phyloP scores from a whole-genome alignment of 352 stramenopile species.

The Halophytophthora polymorphica region DNA sequence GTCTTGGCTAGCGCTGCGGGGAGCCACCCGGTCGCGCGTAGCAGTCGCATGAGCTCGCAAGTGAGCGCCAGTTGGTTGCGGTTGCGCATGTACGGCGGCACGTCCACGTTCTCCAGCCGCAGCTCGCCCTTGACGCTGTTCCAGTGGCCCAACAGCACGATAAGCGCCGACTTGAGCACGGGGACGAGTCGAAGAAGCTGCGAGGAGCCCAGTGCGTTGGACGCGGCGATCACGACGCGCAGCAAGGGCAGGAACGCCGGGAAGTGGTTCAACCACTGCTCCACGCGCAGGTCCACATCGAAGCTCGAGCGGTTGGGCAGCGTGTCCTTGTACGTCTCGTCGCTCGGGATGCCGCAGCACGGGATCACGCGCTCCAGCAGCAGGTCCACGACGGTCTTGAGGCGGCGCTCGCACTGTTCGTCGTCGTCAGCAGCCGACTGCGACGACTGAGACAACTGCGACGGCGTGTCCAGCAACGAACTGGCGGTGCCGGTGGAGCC shows the following conservation, averaged over 20 bases:
- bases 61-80: conserved; percentile 64
- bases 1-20: conserved; percentile 46
- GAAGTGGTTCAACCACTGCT: conserved; percentile 85
- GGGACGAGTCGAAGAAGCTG: conserved; percentile 60
- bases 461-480: conserved; percentile 7
- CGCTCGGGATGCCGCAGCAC: conserved; percentile 70
- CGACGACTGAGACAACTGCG: conserved; percentile 2
- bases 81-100: conserved; percentile 82
- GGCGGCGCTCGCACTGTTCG: conserved; percentile 39
- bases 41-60: conserved; percentile 59
- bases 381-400: conserved; percentile 63
- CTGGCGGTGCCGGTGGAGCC: conserved; percentile 16
- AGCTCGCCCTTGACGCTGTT: conserved; percentile 79
- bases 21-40: conserved; percentile 59
- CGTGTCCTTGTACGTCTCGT: conserved; percentile 82
- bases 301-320: conserved; percentile 81
- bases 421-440: conserved; percentile 21
- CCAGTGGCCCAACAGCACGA: conserved; percentile 78
- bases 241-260: conserved; percentile 66
- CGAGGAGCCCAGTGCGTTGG: conserved; percentile 31
- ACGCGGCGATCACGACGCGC: conserved; percentile 37
- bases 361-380: conserved; percentile 72
- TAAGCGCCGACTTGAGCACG: conserved; percentile 69
- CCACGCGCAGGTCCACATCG: conserved; percentile 73
- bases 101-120: conserved; percentile 60